Percentiles rank a stretch among this genome's conserved stretches.
These are phyloP conservation scores for Candida tallmaniae DNA, from an alignment of 805 yeast genomes.

Conservation along the genomic window DNA sequence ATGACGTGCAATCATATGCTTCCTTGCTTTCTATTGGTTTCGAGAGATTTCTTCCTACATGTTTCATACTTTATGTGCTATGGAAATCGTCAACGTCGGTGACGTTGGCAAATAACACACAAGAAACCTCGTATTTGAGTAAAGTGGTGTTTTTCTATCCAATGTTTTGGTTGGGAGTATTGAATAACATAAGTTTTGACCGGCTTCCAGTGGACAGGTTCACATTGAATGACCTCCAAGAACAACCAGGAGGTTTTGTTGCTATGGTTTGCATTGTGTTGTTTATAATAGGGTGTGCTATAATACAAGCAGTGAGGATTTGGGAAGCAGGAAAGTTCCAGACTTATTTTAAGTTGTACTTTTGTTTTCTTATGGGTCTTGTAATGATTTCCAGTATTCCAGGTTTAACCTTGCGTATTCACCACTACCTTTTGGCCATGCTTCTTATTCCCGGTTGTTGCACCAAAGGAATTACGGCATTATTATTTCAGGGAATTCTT, in stretches of 20 bases:
- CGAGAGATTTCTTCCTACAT: slow-evolving; percentile 68
- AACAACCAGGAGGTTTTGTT: slow-evolving; percentile 71
- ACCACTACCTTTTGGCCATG: slow-evolving; percentile 74
- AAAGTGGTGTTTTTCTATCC: slow-evolving; percentile 67
- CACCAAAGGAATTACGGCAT: slow-evolving; percentile 65
- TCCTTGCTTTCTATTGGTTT: slow-evolving; percentile 65
- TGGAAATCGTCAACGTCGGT: slow-evolving; percentile 55
- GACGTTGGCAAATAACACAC: slow-evolving; percentile 32
- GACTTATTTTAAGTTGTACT: slow-evolving; percentile 55
- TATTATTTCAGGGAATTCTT: slow-evolving; percentile 78
- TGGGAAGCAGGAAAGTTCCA: slow-evolving; percentile 75
- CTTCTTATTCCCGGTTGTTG: slow-evolving; percentile 79
- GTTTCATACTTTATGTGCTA: slow-evolving; percentile 64
- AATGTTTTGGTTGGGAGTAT: slow-evolving; percentile 75
- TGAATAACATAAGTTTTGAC: slow-evolving; percentile 86
- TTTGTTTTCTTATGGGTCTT: slow-evolving; percentile 39
- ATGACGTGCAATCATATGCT: slow-evolving; percentile 50
- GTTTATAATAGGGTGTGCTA: slow-evolving; percentile 48
- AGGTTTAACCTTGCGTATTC: slow-evolving; percentile 70
- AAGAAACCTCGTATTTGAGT: slow-evolving; percentile 31
- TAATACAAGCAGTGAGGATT: slow-evolving; percentile 70
- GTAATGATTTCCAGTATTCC: slow-evolving; percentile 49
- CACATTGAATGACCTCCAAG: slow-evolving; percentile 62
- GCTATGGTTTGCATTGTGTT: slow-evolving; percentile 53
- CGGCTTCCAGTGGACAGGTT: slow-evolving; percentile 83